Conservation (phyloP, 345 rosid genomes). For the Citrus sinensis region DNA sequence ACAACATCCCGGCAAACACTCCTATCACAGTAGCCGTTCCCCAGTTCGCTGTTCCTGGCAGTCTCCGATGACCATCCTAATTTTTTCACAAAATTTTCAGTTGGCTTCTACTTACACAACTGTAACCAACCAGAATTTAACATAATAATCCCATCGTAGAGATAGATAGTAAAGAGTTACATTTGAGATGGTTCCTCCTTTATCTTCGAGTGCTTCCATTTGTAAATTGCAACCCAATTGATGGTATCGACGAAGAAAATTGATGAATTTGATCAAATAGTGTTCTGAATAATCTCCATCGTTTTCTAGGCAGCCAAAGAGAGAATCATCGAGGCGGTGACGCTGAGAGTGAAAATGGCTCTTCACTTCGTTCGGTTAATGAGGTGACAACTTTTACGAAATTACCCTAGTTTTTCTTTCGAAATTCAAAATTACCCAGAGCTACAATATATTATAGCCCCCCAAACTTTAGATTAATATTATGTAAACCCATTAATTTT, state of each 20-base stretch:
- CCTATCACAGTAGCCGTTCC: slow-evolving; percentile 85
- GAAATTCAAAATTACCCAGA: neutral
- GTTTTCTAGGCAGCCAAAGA: neutral
- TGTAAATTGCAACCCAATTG: neutral
- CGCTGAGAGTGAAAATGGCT: neutral
- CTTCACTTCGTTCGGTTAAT: neutral
- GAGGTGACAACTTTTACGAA: neutral
- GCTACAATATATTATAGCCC: neutral
- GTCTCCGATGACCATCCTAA: slow-evolving; percentile 46
- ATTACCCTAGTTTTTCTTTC: neutral
- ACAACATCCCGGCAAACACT: slow-evolving; percentile 83
- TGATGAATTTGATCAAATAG: slow-evolving; percentile 2
- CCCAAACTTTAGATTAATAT: neutral
- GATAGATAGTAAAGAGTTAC: slow-evolving; percentile 20
- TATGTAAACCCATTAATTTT: too few relatives aligned
- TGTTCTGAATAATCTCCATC: neutral
- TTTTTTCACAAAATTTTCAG: slow-evolving; percentile 8
- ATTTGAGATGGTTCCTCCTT: slow-evolving; percentile 27
- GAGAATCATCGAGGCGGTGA: neutral
- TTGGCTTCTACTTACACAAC: neutral
- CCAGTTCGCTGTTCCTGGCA: slow-evolving; percentile 82
- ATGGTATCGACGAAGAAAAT: neutral
- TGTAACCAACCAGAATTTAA: neutral
- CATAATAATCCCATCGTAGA: neutral
- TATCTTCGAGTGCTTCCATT: slow-evolving; percentile 32